Evolutionary conservation across 768 basidiomycete species (phyloP).

Genomic region (Phaeolepiota aurea): DNA sequence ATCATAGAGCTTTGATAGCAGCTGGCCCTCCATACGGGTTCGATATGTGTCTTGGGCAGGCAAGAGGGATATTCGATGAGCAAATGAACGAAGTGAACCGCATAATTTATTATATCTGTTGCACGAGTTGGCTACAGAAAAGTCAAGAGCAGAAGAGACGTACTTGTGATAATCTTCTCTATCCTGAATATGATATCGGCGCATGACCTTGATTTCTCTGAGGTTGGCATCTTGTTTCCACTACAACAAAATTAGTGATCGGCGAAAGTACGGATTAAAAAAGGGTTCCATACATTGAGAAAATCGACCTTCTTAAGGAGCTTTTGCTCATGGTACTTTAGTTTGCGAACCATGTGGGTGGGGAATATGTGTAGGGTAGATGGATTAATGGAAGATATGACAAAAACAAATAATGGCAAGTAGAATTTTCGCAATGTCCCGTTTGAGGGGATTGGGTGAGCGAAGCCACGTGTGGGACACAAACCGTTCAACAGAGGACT

Average conservation of each 20-base stretch:
- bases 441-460: conserved; percentile 9
- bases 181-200: conserved; percentile 92
- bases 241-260: conserved; percentile 26
- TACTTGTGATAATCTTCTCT: conserved; percentile 92
- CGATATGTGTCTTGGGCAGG: conserved; percentile 88
- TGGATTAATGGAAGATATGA: conserved; percentile 6
- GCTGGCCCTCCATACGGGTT: conserved; percentile 71
- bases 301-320: conserved; percentile 97
- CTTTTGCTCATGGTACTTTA: conserved; percentile 95
- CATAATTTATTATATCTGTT: conserved; percentile 89
- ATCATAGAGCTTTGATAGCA: conserved; percentile 94
- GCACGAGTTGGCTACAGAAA: neutral
- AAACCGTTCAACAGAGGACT: conserved; percentile 19
- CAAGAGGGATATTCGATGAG: conserved; percentile 81
- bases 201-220: conserved; percentile 90
- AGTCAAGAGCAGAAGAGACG: conserved; percentile 9
- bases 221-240: conserved; percentile 95
- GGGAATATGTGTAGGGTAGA: no score
- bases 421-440: neutral
- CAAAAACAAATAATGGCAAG: conserved; percentile 1
- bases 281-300: conserved; percentile 58
- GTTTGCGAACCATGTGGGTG: conserved; percentile 79
- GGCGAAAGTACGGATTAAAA: neutral
- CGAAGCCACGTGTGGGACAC: conserved; percentile 30
- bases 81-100: conserved; percentile 76